These are phyloP conservation scores for Wickerhamiella pararugosa DNA, from an alignment of 1,139 yeast genomes.

Conservation along the genomic window DNA sequence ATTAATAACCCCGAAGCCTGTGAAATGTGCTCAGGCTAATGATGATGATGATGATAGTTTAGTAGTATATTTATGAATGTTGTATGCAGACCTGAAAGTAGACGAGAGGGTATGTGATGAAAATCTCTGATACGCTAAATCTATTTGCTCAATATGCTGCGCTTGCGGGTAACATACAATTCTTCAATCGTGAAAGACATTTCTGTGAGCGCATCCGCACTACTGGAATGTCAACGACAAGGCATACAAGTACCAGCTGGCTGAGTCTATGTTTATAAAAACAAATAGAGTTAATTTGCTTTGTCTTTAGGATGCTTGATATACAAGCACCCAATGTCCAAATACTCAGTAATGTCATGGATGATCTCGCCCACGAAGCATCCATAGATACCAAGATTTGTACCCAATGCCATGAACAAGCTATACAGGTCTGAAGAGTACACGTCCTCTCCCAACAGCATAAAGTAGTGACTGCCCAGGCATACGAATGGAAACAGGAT, in stretches of 20 bases:
- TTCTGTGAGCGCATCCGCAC: too few relatives aligned
- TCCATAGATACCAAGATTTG: conserved; percentile 60
- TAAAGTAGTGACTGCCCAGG: conserved; percentile 27
- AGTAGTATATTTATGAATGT: neutral
- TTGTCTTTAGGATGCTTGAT: conserved; percentile 33
- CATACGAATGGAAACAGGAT: conserved; percentile 52
- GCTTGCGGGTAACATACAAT: too few relatives aligned
- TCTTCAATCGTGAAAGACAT: too few relatives aligned
- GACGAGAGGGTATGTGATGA: too few relatives aligned
- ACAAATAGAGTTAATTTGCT: too few relatives aligned
- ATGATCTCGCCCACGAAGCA: conserved; percentile 73
- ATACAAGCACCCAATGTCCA: conserved; percentile 38
- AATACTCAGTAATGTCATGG: conserved; percentile 61
- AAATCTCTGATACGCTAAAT: too few relatives aligned
- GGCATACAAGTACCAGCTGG: too few relatives aligned
- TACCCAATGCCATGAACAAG: conserved; percentile 62
- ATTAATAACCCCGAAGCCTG: conserved; percentile 94
- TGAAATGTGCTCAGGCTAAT: conserved; percentile 95
- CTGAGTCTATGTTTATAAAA: too few relatives aligned
- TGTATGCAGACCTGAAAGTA: too few relatives aligned
- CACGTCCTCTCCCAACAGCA: conserved; percentile 16
- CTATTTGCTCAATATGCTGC: too few relatives aligned
- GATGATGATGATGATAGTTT: conserved; percentile 1
- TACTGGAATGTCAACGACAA: too few relatives aligned
- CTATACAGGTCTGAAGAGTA: conserved; percentile 16